Base-by-base conservation (phyloP, 208 protist genomes). In the Leishmania mexicana region DNA sequence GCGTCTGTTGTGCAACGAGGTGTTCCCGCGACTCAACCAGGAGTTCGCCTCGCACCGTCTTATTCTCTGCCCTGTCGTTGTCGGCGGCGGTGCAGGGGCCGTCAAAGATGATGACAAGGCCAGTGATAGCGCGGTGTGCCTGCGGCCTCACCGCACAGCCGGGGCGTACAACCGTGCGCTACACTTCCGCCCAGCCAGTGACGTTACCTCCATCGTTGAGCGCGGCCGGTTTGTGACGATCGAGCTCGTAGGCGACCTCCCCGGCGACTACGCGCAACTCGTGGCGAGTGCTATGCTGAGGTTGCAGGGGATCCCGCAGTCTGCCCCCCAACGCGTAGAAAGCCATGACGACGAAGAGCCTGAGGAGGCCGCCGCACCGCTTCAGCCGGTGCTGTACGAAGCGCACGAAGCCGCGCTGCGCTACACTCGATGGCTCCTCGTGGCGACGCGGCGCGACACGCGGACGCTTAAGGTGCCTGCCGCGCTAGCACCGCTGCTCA, bases 181-280 rank as follows among this genome's bases (percentile, higher is more conserved):
- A 28, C 86, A 89, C 58, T 92, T 94, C 47, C 78, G 75, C 35
- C 78, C 85, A 3, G 74, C 82, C 19, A 85, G 79, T 45, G 91
- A 97, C 78, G 51, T 96, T 5, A 49, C 92, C 17, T 81, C 88
- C 0, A 87, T 90, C 49, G 87, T 96, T 19, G 80, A 89, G 74
- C 89, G 91, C 28, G 94, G 90, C 1, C 86, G 88, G 7, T 83
- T 96, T 21, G 78, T 90, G 4, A 83, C 89, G 42, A 93, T 97
- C 76, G 93, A 96, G 83, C 83, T 97, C 21, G 83, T 97, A 62
- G 94, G 94, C 4, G 94, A 97, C 72, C 91, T 91, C 47, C 84
- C 89, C 0, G 94, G 94, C 28, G 90, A 95, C 62, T 93, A 95
- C 83, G 57, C 86, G 35, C 89, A 92, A 40, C 80, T 89, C 31